phyloP scores from a whole-genome alignment of 305 asterid species.

The Fraxinus latifolia region DNA sequence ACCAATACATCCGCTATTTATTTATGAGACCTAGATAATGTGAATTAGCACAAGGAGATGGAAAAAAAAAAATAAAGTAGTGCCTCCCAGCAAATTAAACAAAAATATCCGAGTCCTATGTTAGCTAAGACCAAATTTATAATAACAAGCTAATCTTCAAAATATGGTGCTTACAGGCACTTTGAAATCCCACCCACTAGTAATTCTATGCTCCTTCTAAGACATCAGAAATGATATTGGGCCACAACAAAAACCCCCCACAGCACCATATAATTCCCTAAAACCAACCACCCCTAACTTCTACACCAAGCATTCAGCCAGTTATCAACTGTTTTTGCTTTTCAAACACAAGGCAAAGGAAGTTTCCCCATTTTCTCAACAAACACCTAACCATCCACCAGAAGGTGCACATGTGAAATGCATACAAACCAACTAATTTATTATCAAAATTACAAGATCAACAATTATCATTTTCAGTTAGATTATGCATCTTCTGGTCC shows the following conservation, averaged over 20 bases:
- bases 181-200: not conserved
- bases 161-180: not conserved
- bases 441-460: not conserved
- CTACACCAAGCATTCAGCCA: conserved; percentile 12
- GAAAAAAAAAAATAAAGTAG: not conserved
- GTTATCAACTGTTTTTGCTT: conserved; percentile 14
- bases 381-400: conserved; percentile 16
- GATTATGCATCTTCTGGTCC: not conserved
- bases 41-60: not conserved
- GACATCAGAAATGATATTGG: conserved; percentile 4
- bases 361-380: not conserved
- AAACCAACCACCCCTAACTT: conserved; percentile 15
- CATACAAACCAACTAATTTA: conserved; percentile 7
- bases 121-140: conserved; percentile 2
- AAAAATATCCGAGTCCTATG: not conserved
- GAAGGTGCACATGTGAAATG: conserved; percentile 11
- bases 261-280: conserved; percentile 8
- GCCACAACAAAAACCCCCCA: not conserved
- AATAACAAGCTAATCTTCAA: not conserved
- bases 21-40: not conserved
- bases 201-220: not conserved
- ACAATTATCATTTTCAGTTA: not conserved
- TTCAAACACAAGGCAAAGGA: conserved; percentile 10
- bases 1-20: not conserved
- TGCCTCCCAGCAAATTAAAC: conserved; percentile 4